These are phyloP conservation scores for Cruciata laevipes DNA, from an alignment of 257 asterid genomes.

Conservation along the genomic window DNA sequence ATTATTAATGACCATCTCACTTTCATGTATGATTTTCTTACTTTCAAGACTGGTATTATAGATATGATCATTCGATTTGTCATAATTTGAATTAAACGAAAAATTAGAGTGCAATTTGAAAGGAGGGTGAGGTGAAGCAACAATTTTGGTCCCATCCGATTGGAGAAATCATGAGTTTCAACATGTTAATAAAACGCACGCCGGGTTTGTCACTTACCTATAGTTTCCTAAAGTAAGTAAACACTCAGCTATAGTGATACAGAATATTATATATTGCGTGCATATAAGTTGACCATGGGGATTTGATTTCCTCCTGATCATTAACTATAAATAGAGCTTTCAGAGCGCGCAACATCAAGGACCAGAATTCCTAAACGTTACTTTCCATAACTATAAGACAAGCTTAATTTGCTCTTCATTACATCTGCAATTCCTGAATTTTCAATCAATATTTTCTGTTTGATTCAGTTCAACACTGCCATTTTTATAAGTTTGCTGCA, in stretches of 20 bases:
- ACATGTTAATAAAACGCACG: not conserved
- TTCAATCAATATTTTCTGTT: not conserved
- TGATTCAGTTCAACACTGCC: not conserved
- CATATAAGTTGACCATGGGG: not conserved
- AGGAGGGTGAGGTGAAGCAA: not conserved
- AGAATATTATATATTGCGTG: no score
- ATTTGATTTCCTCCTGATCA: no score
- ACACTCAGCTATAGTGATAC: no score
- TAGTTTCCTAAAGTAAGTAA: no score
- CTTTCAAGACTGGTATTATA: no score
- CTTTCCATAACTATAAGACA: not conserved
- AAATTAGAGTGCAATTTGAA: not conserved
- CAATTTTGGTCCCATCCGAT: not conserved
- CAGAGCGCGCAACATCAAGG: no score
- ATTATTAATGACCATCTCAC: no score
- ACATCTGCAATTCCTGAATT: not conserved
- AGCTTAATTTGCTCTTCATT: not conserved
- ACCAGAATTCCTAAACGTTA: not conserved
- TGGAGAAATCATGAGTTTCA: not conserved
- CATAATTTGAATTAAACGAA: no score
- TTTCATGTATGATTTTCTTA: no score
- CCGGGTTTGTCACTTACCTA: not conserved
- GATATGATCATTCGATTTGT: no score
- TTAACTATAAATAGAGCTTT: not conserved
- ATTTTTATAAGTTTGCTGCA: no score